These are phyloP conservation scores for Gentiana dahurica DNA, from an alignment of 257 asterid genomes.

Conservation along the genomic window DNA sequence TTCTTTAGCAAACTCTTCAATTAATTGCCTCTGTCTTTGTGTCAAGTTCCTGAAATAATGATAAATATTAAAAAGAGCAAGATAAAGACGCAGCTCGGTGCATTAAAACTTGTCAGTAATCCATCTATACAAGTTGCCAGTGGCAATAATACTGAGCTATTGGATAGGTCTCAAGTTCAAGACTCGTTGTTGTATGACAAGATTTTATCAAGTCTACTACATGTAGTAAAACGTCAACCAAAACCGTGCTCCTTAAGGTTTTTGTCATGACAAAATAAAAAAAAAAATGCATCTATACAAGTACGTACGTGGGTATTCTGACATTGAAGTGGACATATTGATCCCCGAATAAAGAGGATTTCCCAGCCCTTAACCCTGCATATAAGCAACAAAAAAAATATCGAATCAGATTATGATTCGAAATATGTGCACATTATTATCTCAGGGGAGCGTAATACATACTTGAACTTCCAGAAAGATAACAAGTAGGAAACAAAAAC, in stretches of 20 bases:
- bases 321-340: constrained; percentile 86
- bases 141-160: too few species aligned
- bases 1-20: constrained; percentile 68
- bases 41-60: constrained; percentile 44
- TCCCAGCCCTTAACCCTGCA: constrained; percentile 74
- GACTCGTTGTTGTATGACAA: too few species aligned
- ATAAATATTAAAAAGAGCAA: constrained; percentile 4
- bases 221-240: too few species aligned
- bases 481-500: too few species aligned
- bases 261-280: too few species aligned
- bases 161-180: too few species aligned
- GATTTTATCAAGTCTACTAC: too few species aligned
- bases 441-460: too few species aligned
- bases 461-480: too few species aligned
- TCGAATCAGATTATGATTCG: background rate
- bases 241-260: too few species aligned
- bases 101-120: background rate
- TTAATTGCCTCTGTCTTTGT: constrained; percentile 52
- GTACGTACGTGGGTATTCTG: constrained; percentile 79
- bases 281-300: background rate
- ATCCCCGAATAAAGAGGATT: constrained; percentile 67
- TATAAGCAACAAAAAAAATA: background rate
- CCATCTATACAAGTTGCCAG: background rate
- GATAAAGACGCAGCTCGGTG: background rate
- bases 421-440: background rate